These are phyloP conservation scores for Sugiyamaella smithiae DNA, from an alignment of 805 yeast species.

Conservation along the genomic window DNA sequence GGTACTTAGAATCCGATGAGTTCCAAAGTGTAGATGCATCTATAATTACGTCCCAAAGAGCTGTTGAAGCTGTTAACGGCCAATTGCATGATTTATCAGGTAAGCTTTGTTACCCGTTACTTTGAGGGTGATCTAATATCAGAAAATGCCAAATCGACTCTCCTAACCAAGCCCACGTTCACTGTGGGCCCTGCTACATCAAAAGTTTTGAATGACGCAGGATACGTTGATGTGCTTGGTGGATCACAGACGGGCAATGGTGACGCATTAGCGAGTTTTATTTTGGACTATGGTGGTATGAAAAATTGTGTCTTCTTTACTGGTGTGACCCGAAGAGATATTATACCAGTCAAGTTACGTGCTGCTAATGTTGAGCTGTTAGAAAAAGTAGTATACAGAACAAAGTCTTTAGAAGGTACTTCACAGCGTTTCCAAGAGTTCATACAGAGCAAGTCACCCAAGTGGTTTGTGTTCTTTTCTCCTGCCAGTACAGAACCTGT, in stretches of 20 bases:
- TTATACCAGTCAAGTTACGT: conserved; percentile 62
- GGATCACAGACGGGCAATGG: conserved; percentile 84
- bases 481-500: conserved; percentile 81
- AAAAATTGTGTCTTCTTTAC: conserved; percentile 60
- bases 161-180: conserved; percentile 47
- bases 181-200: conserved; percentile 93
- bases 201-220: conserved; percentile 52
- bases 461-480: conserved; percentile 84
- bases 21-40: conserved; percentile 49
- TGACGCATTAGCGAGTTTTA: conserved; percentile 58
- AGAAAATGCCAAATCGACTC: conserved; percentile 22
- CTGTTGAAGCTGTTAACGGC: conserved; percentile 61
- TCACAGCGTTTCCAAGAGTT: conserved; percentile 32
- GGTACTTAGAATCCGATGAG: conserved; percentile 43
- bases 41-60: conserved; percentile 86
- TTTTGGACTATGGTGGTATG: conserved; percentile 36
- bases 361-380: conserved; percentile 43
- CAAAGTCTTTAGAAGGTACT: conserved; percentile 51
- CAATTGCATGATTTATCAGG: conserved; percentile 36
- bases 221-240: conserved; percentile 68
- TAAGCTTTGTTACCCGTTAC: neutral
- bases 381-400: conserved; percentile 69
- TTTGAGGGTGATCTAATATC: neutral
- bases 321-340: conserved; percentile 80
- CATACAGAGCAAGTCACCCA: conserved; percentile 11